Base-by-base conservation (phyloP, 352 stramenopile species). In the Halophytophthora batemanensis region DNA sequence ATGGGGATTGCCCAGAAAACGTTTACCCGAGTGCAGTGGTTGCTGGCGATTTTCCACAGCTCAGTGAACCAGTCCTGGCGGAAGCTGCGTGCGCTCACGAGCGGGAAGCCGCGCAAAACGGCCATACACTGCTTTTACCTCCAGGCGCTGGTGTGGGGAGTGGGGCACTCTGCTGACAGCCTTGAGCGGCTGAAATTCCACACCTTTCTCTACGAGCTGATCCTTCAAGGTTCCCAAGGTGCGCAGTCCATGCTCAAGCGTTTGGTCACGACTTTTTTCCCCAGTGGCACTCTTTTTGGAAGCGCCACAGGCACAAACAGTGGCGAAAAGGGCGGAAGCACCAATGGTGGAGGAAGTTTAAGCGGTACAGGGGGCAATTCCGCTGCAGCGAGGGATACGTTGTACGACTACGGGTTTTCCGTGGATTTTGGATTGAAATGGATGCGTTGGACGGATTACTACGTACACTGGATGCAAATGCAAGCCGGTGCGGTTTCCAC, bases 401-500 rank as follows among this genome's bases (percentile, higher is more conserved):
- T 93, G 40, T 90, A 90, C 47, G 66, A 60, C 23, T 93, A 78
- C 36, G 69, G 61, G 0, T 87, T 90, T 51, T 88, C 74, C 0
- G 48, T 87, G 18, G 82, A 86, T 11, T 84, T 77, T 41, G 82
- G 82, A 2, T 68, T 78, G 11, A 93, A 89, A 52, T 90, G 79
- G 82, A 58, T 88, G 39, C 69, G 42, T 2, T 93, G 82, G 82
- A 46, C 61, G 2, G 78, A 93, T 17, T 82, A 77, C 18, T 90
- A 86, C 50, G 72, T 74, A 2, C 29, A 63, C 4, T 87, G 71
- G 75, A 40, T 79, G 13, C 56, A 74, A 34, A 50, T 53, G 5
- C 25, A 69, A 21, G n/a, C 50, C 5, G 71, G 54, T 33, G 45
- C 44, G 22, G 38, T 14, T 40, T 17, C 46, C 2, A 29, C 17